A percentile compares a stretch with the other conserved stretches of the same genome.
Evolutionary conservation across 805 yeast species (phyloP).

Genomic region (Pichia membranifaciens): DNA sequence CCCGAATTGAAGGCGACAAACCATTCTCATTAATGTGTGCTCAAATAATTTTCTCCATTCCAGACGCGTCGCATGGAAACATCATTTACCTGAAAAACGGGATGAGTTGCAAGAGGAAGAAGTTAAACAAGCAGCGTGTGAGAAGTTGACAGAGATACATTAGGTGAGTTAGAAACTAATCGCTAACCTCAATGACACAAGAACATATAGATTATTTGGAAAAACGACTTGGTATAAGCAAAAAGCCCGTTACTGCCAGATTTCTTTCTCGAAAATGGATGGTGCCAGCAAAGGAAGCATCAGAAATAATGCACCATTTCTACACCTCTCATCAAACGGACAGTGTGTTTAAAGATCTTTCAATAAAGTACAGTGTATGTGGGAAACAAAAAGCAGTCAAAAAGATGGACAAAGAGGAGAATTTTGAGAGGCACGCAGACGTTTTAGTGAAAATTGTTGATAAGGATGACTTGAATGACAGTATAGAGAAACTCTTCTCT

Average conservation of each 20-base stretch:
- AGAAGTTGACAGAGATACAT: too few relatives aligned
- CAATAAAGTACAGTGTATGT: conserved; percentile 15
- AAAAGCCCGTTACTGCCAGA: conserved; percentile 24
- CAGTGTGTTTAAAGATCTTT: conserved; percentile 13
- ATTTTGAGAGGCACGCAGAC: not conserved
- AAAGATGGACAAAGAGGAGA: not conserved
- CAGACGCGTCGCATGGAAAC: conserved; percentile 1
- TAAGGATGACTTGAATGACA: conserved; percentile 14
- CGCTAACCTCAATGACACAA: not conserved
- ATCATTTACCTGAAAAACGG: too few relatives aligned
- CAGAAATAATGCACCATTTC: conserved; percentile 19
- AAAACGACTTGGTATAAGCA: conserved; percentile 9
- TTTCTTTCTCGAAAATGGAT: conserved; percentile 20
- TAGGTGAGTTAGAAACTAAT: not conserved
- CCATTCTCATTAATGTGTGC: too few relatives aligned
- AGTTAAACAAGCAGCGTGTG: too few relatives aligned
- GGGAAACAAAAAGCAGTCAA: conserved; percentile 3
- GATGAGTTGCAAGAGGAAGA: too few relatives aligned
- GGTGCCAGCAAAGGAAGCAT: conserved; percentile 18
- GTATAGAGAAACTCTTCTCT: conserved; percentile 15
- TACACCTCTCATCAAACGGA: conserved; percentile 17
- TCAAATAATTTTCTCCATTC: not conserved
- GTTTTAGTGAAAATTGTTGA: conserved; percentile 12
- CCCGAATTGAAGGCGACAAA: too few relatives aligned
- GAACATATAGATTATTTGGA: not conserved